phyloP scores from a whole-genome alignment of 305 asterid species.

The Plantago rigida region DNA sequence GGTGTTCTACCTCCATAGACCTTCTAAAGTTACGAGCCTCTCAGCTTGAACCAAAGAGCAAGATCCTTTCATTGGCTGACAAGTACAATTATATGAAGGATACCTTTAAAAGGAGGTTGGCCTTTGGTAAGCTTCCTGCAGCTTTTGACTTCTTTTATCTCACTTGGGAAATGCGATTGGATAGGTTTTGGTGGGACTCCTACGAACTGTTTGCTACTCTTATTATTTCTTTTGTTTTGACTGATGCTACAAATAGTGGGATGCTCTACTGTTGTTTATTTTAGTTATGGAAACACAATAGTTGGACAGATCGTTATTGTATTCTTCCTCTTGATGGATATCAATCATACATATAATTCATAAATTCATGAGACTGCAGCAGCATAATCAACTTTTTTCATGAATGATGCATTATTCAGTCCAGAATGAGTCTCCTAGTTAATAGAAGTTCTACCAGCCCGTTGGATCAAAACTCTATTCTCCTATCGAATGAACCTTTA shows the following conservation, averaged over 20 bases:
- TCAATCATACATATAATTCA: background rate
- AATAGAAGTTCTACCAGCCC: too few relatives aligned
- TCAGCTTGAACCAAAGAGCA: constrained; percentile 48
- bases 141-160: constrained; percentile 12
- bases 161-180: too few relatives aligned
- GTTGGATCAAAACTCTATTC: too few relatives aligned
- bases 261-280: background rate
- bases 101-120: constrained; percentile 66
- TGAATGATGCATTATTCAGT: background rate
- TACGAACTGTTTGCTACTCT: too few relatives aligned
- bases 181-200: background rate
- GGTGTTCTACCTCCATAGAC: constrained; percentile 37
- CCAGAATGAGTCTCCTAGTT: too few relatives aligned
- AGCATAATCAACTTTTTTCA: constrained; percentile 4
- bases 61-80: constrained; percentile 76
- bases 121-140: constrained; percentile 53
- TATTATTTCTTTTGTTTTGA: constrained; percentile 8
- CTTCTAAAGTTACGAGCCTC: constrained; percentile 52
- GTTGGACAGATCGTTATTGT: too few relatives aligned
- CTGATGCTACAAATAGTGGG: constrained; percentile 7
- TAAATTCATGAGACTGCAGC: constrained; percentile 15
- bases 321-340: too few relatives aligned
- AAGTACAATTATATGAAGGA: constrained; percentile 80
- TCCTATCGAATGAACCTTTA: too few relatives aligned
- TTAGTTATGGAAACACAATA: background rate